Base-by-base conservation (phyloP, 345 rosid genomes). In the Raphanus raphanistrum region DNA sequence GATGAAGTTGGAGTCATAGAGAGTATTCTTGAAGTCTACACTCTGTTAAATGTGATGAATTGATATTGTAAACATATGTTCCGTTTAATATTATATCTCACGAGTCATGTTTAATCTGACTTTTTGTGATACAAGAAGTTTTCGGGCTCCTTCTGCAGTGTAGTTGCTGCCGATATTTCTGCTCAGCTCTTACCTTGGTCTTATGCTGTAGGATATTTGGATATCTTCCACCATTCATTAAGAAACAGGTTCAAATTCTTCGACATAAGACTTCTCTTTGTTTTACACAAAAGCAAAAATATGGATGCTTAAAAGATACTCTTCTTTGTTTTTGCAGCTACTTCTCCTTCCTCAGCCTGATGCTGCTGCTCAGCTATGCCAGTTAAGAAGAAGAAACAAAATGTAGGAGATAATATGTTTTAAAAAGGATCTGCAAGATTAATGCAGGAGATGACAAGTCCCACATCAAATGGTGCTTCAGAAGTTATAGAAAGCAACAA, bases 161-260 rank as follows among this genome's bases (percentile, higher is more conserved):
- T 73, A 43, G 80, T 86, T 76, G 82, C 83, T 41, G 92, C 88
- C 69, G 84, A 84, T 33, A 90, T 95, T 81, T 87, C 90, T 72
- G 84, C 90, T 60, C 96, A 91, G 80, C 94, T 93, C 75, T 95
- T 97, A 9, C 98, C 97, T 35, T 95, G 97, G 98, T 94, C 99
- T 77, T 95, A 86, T 73, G 98, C 98, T 66, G 78, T 92, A 33
- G 6, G 36, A 33, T 45, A 67, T 88, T 89, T 76, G 95, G 91
- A 61, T 90, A 89, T 86, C 75, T 89, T 83, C 99, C 99, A 64
- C 92, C 86, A 43, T 95, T 92, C 80, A 91, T 92, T 67, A 95
- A 81, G 84, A 93, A 83, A 74, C 89, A 95, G 97, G 98, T 95
- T 80, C 29, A 10, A 45, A 7, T 63, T 73, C 74, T 61, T 77